Evolutionary conservation across 371 early-diverging fungal genomes (phyloP), one percentile per base, ranked within the genome.

Genomic region (Choanephora cucurbitarum): DNA sequence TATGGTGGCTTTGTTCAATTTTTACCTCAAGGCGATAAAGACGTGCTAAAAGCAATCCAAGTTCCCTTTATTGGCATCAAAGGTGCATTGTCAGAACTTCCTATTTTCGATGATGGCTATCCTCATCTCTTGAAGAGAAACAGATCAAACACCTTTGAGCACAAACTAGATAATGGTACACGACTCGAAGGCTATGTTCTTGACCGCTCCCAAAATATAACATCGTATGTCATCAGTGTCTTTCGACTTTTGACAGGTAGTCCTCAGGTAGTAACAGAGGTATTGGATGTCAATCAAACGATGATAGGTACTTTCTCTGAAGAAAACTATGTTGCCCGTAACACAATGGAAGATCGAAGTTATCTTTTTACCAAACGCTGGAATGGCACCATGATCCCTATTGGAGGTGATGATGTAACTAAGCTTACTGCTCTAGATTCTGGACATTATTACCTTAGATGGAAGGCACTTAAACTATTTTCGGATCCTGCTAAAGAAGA

Each of bases 61-160:
- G 54, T 85, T 4, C 87, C 87, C 7, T 87, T 83, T 57, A 58
- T 77, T 22, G 87, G 86, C 23, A 45, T 83, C 24, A 64, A 69
- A 49, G 85, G 87, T 1, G 64, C 80, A 28, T 45, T 81, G n/a
- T 37, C 49, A 33, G 55, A 71, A 14, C 58, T 85, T 2, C 84
- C 82, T 6, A 77, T 83, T 15, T 72, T 85, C 57, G 79, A 52
- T 13, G 9, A 17, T 5, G 54, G 57, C 0, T 75, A 63, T 33
- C 79, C 75, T 40, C 48, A 56, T 8, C 21, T 65, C n/a, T 4
- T 52, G 5, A 5, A 42, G 3, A 39, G 24, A 19, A 52, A 58
- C 19, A 19, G 5, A 5, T 46, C 58, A 0, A 23, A n/a, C 1
- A 5, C 51, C 13, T 58, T 52, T 46, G 44, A 50, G 13, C 37